Conservation (phyloP, 1,139 yeast genomes). For the Geotrichum candidum region DNA sequence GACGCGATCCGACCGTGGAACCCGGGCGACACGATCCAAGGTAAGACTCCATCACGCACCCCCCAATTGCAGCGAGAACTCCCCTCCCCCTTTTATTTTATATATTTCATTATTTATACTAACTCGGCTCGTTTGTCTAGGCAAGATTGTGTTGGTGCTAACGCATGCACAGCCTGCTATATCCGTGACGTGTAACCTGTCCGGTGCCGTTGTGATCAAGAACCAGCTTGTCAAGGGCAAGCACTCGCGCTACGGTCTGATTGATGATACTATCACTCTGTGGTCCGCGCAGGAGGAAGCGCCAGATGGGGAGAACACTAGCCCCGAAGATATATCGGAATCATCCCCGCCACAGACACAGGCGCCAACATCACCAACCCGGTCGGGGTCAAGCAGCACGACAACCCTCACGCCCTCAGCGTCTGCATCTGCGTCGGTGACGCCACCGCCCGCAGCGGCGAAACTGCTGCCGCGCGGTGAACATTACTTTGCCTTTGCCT, state of each 20-base stretch:
- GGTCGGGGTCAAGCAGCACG: not conserved
- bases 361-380: not conserved
- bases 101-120: not conserved
- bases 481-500: slow-evolving; percentile 80
- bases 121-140: slow-evolving; percentile 19
- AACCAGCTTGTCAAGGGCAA: slow-evolving; percentile 37
- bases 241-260: slow-evolving; percentile 39
- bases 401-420: not conserved
- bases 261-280: slow-evolving; percentile 60
- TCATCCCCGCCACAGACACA: not conserved
- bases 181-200: slow-evolving; percentile 26
- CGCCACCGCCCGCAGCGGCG: slow-evolving; percentile 19
- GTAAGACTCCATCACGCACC: slow-evolving; percentile 33
- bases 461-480: slow-evolving; percentile 48
- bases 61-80: not conserved
- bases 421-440: not conserved
- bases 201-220: slow-evolving; percentile 38
- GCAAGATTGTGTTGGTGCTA: slow-evolving; percentile 32
- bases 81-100: slow-evolving; percentile 1
- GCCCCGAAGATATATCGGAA: not conserved
- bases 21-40: slow-evolving; percentile 64
- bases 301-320: slow-evolving; percentile 2
- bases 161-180: slow-evolving; percentile 27
- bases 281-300: slow-evolving; percentile 47
- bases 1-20: slow-evolving; percentile 65